Conservation (phyloP, 345 rosid genomes). For the Aquilaria malaccensis region DNA sequence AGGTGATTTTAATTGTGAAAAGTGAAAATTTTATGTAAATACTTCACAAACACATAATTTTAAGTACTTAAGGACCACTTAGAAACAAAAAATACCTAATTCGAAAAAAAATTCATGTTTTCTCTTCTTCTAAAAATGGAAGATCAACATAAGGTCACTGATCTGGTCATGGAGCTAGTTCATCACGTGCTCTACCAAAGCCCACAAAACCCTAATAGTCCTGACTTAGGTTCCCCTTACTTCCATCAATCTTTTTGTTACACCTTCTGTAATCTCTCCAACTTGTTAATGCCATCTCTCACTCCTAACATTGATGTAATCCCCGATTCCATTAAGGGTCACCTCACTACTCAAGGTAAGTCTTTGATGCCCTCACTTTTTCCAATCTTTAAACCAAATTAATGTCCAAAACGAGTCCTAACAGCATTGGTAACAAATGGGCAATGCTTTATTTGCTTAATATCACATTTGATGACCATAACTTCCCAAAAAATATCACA, state of each 20-base stretch:
- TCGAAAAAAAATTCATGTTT: too few species aligned
- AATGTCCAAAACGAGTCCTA: constrained; percentile 77
- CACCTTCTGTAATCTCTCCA: constrained; percentile 79
- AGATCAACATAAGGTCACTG: constrained; percentile 61
- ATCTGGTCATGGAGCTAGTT: constrained; percentile 84
- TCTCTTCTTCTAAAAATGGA: constrained; percentile 38
- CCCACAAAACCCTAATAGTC: constrained; percentile 37
- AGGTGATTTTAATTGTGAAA: too few species aligned
- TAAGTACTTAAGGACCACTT: too few species aligned
- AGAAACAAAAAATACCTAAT: too few species aligned
- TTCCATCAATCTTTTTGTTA: constrained; percentile 59
- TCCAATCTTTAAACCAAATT: constrained; percentile 75
- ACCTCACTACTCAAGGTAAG: constrained; percentile 82
- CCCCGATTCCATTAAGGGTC: constrained; percentile 91
- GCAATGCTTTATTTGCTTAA: constrained; percentile 81
- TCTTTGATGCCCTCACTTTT: constrained; percentile 79
- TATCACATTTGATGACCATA: constrained; percentile 64
- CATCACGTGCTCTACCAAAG: constrained; percentile 52
- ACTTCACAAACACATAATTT: too few species aligned
- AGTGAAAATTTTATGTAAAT: too few species aligned
- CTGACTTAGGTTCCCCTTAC: constrained; percentile 35
- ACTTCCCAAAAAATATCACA: constrained; percentile 24
- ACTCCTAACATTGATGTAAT: constrained; percentile 69
- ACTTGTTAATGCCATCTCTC: constrained; percentile 76
- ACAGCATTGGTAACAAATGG: constrained; percentile 87